Conservation (phyloP, 768 basidiomycete species). For the Mycena galericulata region DNA sequence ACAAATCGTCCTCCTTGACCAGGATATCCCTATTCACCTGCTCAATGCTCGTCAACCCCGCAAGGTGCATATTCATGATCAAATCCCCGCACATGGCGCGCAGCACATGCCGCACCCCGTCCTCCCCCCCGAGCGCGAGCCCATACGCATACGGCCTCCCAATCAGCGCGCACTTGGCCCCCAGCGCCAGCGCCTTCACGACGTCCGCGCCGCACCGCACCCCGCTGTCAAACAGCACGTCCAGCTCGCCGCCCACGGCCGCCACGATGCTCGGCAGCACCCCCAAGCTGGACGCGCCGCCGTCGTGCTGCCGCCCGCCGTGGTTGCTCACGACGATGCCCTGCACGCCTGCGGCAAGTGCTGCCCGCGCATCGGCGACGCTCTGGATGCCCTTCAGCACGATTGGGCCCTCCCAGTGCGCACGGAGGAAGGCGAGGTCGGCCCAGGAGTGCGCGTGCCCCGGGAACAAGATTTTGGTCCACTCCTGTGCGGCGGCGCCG, state of each 20-base stretch:
- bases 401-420: slow-evolving; percentile 62
- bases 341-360: slow-evolving; percentile 55
- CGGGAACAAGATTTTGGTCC: slow-evolving; percentile 52
- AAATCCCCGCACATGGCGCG: slow-evolving; percentile 33
- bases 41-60: not conserved
- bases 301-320: slow-evolving; percentile 58
- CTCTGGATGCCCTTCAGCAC: slow-evolving; percentile 64
- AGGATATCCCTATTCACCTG: slow-evolving; percentile 4
- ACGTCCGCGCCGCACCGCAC: slow-evolving; percentile 67
- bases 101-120: slow-evolving; percentile 62
- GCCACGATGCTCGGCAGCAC: slow-evolving; percentile 50
- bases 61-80: slow-evolving; percentile 9
- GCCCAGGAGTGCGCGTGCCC: slow-evolving; percentile 60
- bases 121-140: slow-evolving; percentile 59
- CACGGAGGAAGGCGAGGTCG: slow-evolving; percentile 55
- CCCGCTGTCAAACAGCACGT: slow-evolving; percentile 60
- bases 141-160: slow-evolving; percentile 62
- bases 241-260: slow-evolving; percentile 47
- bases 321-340: slow-evolving; percentile 63
- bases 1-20: slow-evolving; percentile 6
- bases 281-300: slow-evolving; percentile 54
- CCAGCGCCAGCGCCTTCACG: slow-evolving; percentile 67
- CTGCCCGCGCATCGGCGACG: too few relatives aligned
- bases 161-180: slow-evolving; percentile 63
- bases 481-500: slow-evolving; percentile 37